Evolutionary conservation across 2,329 filamentous ascomycete species (phyloP).

Genomic region (Aspergillus sp.): DNA sequence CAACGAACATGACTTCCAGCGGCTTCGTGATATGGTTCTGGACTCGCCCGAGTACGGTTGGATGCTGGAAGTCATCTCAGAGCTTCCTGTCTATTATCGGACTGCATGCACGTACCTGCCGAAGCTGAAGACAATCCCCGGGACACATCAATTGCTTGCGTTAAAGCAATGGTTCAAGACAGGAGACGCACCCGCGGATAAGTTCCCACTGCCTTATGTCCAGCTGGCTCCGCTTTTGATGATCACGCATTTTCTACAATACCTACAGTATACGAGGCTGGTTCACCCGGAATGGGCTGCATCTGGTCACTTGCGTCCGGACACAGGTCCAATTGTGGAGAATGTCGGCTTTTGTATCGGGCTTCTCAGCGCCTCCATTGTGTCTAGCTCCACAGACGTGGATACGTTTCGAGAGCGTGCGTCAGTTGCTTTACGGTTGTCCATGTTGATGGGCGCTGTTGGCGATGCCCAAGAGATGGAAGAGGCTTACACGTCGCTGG

Average conservation of each 20-base stretch:
- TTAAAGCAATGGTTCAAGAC: constrained; percentile 13
- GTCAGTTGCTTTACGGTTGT: constrained; percentile 13
- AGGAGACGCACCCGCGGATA: constrained; percentile 3
- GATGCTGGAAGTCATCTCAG: constrained; percentile 13
- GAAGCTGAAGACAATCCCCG: constrained; percentile 1
- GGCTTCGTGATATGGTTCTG: constrained; percentile 11
- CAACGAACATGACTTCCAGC: constrained; percentile 10
- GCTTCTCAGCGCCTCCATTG: constrained; percentile 15
- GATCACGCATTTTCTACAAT: constrained; percentile 17
- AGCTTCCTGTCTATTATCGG: constrained; percentile 14
- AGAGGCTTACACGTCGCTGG: constrained; percentile 16
- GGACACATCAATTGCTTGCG: constrained; percentile 6
- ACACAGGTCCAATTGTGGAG: constrained; percentile 5
- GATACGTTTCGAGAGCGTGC: constrained; percentile 7
- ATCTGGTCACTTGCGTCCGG: neutral
- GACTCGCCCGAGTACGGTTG: constrained; percentile 12
- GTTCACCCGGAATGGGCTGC: neutral
- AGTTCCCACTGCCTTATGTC: constrained; percentile 17
- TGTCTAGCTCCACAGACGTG: neutral
- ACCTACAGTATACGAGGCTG: constrained; percentile 9
- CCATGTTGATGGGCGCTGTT: constrained; percentile 14
- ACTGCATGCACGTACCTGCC: constrained; percentile 7
- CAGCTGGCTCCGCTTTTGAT: constrained; percentile 19
- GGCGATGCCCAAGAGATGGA: constrained; percentile 15
- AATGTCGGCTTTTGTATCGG: constrained; percentile 20